Conservation (phyloP, 306 rosid species). For the Delonix regia region DNA sequence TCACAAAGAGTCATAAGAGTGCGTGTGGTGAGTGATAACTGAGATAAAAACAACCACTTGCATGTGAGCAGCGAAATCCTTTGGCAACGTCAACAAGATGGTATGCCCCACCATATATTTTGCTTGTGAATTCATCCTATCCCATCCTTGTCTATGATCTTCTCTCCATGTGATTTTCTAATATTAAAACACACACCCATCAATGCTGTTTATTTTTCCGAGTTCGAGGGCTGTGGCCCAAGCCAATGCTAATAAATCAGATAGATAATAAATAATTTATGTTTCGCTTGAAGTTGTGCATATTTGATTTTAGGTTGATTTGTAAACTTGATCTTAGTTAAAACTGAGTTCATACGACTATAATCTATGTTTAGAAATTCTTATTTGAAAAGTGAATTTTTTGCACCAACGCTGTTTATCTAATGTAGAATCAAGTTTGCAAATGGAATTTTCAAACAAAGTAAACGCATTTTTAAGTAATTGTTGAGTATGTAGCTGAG, state of each 20-base stretch:
- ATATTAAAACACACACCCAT: not conserved
- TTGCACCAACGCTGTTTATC: too few species aligned
- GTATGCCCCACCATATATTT: conserved; percentile 42
- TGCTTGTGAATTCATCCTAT: conserved; percentile 34
- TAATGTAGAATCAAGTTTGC: too few species aligned
- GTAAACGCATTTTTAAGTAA: too few species aligned
- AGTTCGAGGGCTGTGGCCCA: not conserved
- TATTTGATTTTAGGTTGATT: too few species aligned
- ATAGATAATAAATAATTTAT: too few species aligned
- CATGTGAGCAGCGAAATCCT: conserved; percentile 29
- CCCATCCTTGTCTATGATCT: conserved; percentile 44
- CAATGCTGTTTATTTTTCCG: conserved; percentile 29
- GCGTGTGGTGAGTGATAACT: conserved; percentile 32
- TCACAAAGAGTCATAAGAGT: not conserved
- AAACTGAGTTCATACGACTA: too few species aligned
- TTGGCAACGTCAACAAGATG: conserved; percentile 28
- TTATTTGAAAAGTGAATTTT: too few species aligned
- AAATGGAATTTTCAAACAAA: too few species aligned
- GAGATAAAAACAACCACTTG: not conserved
- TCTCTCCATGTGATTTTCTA: conserved; percentile 43
- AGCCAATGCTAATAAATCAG: not conserved
- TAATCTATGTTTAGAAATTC: too few species aligned
- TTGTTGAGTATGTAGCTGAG: not conserved
- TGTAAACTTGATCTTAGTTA: too few species aligned
- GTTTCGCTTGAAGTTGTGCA: too few species aligned